Conservation (phyloP, 2,329 filamentous ascomycete genomes). For the Epichloe bromicola region DNA sequence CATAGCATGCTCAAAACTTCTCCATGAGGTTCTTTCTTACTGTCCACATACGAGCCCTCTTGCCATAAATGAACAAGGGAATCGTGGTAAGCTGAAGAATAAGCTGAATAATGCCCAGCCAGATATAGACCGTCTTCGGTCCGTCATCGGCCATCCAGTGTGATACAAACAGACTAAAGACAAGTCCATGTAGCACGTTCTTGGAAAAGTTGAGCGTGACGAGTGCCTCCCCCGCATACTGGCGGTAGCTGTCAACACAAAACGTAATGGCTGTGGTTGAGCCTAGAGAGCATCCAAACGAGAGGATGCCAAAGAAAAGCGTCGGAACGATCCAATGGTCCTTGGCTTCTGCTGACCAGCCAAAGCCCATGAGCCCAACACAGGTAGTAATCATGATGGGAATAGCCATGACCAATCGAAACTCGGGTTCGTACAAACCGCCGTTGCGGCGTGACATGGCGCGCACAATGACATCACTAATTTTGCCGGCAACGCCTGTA, state of each 20-base stretch:
- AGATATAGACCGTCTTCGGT: slow-evolving; percentile 65
- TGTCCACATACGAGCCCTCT: slow-evolving; percentile 88
- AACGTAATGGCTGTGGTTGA: slow-evolving; percentile 90
- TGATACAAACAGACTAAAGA: slow-evolving; percentile 82
- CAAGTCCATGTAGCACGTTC: slow-evolving; percentile 80
- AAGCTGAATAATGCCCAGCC: slow-evolving; percentile 76
- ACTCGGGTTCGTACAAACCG: slow-evolving; percentile 93
- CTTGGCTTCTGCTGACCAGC: slow-evolving; percentile 70
- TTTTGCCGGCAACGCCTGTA: slow-evolving; percentile 79
- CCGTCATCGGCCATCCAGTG: slow-evolving; percentile 69
- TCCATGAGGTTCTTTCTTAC: slow-evolving; percentile 78
- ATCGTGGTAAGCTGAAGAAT: slow-evolving; percentile 61
- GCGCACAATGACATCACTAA: slow-evolving; percentile 75
- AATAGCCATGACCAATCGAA: slow-evolving; percentile 74
- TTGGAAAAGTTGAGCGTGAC: slow-evolving; percentile 93
- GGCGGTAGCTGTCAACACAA: slow-evolving; percentile 81
- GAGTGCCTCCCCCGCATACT: slow-evolving; percentile 86
- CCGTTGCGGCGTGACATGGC: slow-evolving; percentile 75
- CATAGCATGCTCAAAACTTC: slow-evolving; percentile 34
- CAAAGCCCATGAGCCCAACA: slow-evolving; percentile 85
- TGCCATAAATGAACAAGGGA: slow-evolving; percentile 91
- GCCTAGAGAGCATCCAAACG: slow-evolving; percentile 82
- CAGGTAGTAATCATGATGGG: slow-evolving; percentile 68
- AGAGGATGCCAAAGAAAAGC: slow-evolving; percentile 81
- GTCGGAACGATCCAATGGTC: slow-evolving; percentile 87